Percentiles rank a stretch among this genome's conserved stretches.
Conservation (phyloP, 2,329 filamentous ascomycete species). For the Trichoderma semiorbis region DNA sequence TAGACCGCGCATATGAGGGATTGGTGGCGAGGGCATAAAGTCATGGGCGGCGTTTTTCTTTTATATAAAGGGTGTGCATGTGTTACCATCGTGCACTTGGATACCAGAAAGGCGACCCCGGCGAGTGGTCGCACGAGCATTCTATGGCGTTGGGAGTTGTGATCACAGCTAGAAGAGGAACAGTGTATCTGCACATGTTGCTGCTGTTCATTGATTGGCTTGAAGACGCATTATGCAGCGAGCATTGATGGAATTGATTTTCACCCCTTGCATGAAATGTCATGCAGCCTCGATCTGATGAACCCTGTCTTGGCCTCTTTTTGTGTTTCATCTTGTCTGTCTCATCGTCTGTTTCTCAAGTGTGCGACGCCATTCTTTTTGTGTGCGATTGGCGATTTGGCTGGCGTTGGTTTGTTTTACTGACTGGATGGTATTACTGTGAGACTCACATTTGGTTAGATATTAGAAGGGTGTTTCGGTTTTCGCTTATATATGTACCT, state of each 20-base stretch:
- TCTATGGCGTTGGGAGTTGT: slow-evolving; percentile 9
- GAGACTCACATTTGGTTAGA: neutral
- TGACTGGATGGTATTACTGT: neutral
- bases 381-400: neutral
- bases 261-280: slow-evolving; percentile 2
- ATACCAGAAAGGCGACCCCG: neutral
- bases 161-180: neutral
- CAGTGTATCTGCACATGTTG: neutral
- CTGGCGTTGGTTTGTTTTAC: neutral
- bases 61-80: slow-evolving; percentile 3
- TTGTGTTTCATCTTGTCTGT: neutral
- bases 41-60: slow-evolving; percentile 8
- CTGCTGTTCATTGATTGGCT: neutral
- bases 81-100: slow-evolving; percentile 2
- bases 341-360: neutral
- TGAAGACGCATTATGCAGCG: neutral
- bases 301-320: neutral
- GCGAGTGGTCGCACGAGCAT: slow-evolving; percentile 5
- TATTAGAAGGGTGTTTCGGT: neutral
- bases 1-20: slow-evolving; percentile 55
- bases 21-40: slow-evolving; percentile 28
- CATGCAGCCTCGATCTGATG: neutral
- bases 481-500: neutral
- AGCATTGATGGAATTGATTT: slow-evolving; percentile 6
- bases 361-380: neutral